A percentile compares a stretch with the other conserved stretches of the same genome.
Evolutionary conservation across 2,329 filamentous ascomycete species (phyloP).

Genomic region (Colletotrichum liriopes): DNA sequence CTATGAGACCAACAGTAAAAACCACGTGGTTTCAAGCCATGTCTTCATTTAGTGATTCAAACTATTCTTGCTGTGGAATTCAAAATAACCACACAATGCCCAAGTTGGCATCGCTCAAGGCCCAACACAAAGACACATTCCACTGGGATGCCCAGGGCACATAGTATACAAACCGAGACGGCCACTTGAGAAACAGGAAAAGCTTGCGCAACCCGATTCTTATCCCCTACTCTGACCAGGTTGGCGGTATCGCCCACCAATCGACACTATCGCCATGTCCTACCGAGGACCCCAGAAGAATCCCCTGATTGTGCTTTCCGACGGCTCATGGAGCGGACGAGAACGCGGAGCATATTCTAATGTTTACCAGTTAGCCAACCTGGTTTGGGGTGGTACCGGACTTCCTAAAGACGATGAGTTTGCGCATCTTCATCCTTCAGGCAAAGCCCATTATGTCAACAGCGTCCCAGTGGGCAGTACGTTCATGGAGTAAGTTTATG

Average conservation of each 20-base stretch:
- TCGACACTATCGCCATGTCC: constrained; percentile 7
- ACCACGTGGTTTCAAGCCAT: not conserved
- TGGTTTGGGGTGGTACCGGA: constrained; percentile 37
- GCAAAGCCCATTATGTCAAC: constrained; percentile 30
- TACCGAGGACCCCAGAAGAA: constrained; percentile 35
- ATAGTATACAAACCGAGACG: not conserved
- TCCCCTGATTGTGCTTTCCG: constrained; percentile 40
- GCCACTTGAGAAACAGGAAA: not conserved
- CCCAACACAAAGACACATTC: not conserved
- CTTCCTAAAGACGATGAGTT: constrained; percentile 20
- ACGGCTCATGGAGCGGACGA: constrained; percentile 46
- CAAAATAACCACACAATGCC: not conserved
- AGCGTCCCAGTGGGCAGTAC: constrained; percentile 23
- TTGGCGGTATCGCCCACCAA: not conserved
- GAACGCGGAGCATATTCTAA: constrained; percentile 43
- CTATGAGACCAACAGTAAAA: accelerated
- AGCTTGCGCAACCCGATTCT: not conserved
- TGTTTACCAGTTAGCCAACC: constrained; percentile 42
- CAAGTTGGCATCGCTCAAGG: not conserved
- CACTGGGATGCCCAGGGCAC: not conserved
- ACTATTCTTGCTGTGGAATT: not conserved
- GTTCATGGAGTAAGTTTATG: constrained; percentile 16
- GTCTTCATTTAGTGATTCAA: not conserved
- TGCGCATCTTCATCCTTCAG: constrained; percentile 22
- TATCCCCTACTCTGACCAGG: not conserved